A percentile compares a stretch with the other conserved stretches of the same genome.
Conservation (phyloP, 2,329 filamentous ascomycete species). For the Lasiodiplodia hormozganensis region DNA sequence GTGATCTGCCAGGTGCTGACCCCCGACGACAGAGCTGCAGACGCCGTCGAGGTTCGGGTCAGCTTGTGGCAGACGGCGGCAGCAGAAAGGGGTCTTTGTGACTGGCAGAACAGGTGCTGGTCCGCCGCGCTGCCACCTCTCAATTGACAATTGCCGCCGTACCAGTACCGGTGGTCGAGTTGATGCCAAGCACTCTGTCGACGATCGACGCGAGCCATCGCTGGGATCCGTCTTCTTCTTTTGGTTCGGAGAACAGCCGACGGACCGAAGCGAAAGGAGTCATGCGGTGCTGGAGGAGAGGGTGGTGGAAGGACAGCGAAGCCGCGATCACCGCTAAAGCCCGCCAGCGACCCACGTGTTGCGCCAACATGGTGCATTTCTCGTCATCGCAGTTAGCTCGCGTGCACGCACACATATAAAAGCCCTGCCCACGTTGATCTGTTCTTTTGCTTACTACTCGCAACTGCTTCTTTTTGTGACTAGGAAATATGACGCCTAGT, state of each 20-base stretch:
- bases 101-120: not conserved
- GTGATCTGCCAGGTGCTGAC: conserved; percentile 3
- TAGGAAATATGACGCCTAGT: conserved; percentile 11
- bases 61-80: not conserved
- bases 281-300: conserved; percentile 13
- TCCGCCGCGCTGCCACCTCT: not conserved
- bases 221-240: conserved; percentile 17
- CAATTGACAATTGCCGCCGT: not conserved
- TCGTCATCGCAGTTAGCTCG: conserved; percentile 14
- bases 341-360: conserved; percentile 15
- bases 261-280: conserved; percentile 8
- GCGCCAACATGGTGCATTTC: conserved; percentile 17
- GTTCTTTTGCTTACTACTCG: conserved; percentile 3
- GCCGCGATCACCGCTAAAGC: conserved; percentile 25
- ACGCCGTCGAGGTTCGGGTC: not conserved
- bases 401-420: conserved; percentile 1
- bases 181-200: conserved; percentile 5
- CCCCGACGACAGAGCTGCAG: not conserved
- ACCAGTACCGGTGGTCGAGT: conserved; percentile 6
- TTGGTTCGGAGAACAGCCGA: not conserved
- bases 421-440: conserved; percentile 7
- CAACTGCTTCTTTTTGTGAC: conserved; percentile 16
- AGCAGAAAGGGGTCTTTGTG: not conserved
- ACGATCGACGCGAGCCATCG: conserved; percentile 7
- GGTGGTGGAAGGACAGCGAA: conserved; percentile 20